These are phyloP conservation scores for Coniochaeta sp. DNA, from an alignment of 2,329 filamentous ascomycete species.

Conservation along the genomic window DNA sequence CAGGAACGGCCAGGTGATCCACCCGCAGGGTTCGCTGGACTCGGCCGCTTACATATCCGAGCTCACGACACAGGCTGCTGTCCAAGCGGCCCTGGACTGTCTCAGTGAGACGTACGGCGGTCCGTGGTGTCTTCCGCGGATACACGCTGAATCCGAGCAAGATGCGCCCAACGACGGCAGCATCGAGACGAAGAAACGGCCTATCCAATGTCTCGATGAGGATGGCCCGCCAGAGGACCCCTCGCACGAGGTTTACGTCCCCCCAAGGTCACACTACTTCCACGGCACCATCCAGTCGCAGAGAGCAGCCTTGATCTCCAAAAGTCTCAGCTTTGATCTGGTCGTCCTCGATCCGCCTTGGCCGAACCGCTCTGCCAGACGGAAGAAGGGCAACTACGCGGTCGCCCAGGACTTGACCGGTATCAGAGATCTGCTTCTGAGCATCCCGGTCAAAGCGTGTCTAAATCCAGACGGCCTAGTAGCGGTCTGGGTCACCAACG, in stretches of 20 bases:
- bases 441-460: conserved; percentile 48
- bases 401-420: conserved; percentile 38
- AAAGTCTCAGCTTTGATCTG: conserved; percentile 50
- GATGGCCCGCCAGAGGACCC: not conserved
- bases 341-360: conserved; percentile 72
- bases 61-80: conserved; percentile 42
- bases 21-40: conserved; percentile 20
- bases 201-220: conserved; percentile 4
- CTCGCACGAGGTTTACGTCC: conserved; percentile 22
- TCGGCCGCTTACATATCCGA: conserved; percentile 44
- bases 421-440: conserved; percentile 40
- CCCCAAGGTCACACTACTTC: conserved; percentile 35
- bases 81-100: conserved; percentile 34
- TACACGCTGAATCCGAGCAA: conserved; percentile 6
- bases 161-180: not conserved
- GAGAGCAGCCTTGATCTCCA: conserved; percentile 30
- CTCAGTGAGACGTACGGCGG: conserved; percentile 28
- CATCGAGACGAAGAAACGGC: conserved; percentile 6
- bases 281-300: conserved; percentile 38
- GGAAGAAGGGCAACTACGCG: conserved; percentile 44
- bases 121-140: conserved; percentile 39
- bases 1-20: conserved; percentile 17
- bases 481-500: conserved; percentile 75
- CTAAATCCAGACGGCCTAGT: conserved; percentile 51
- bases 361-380: conserved; percentile 68